These are phyloP conservation scores for Candida sithepensis DNA, from an alignment of 805 yeast species.

Conservation along the genomic window DNA sequence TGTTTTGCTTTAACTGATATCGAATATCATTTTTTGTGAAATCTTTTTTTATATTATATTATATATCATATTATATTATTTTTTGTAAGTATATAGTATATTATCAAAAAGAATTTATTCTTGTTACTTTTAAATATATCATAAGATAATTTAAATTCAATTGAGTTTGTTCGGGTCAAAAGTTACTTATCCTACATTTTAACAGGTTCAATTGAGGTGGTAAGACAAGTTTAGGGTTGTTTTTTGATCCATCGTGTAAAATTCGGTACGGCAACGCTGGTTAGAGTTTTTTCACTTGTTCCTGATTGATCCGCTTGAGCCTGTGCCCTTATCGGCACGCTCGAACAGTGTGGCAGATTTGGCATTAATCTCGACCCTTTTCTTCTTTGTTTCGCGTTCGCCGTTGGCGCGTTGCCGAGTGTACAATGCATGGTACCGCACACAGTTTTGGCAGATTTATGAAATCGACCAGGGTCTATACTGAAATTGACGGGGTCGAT, in stretches of 20 bases:
- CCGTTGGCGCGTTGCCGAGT: neutral
- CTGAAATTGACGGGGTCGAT: no score
- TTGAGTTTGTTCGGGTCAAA: no score
- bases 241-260: no score
- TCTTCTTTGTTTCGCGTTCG: no score
- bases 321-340: neutral
- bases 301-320: neutral
- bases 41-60: neutral
- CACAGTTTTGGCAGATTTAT: no score
- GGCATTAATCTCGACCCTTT: no score
- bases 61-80: constrained; percentile 1
- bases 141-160: no score
- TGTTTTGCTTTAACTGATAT: neutral
- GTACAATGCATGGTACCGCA: neutral
- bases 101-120: constrained; percentile 3
- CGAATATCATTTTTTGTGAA: neutral
- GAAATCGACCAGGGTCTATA: no score
- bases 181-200: no score
- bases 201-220: no score
- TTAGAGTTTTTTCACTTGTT: neutral
- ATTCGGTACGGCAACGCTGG: no score
- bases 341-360: neutral
- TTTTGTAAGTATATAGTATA: constrained; percentile 11
- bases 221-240: no score
- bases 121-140: neutral